These are phyloP conservation scores for Chaetoceros tenuissimus DNA, from an alignment of 108 stramenopile genomes.

Conservation along the genomic window DNA sequence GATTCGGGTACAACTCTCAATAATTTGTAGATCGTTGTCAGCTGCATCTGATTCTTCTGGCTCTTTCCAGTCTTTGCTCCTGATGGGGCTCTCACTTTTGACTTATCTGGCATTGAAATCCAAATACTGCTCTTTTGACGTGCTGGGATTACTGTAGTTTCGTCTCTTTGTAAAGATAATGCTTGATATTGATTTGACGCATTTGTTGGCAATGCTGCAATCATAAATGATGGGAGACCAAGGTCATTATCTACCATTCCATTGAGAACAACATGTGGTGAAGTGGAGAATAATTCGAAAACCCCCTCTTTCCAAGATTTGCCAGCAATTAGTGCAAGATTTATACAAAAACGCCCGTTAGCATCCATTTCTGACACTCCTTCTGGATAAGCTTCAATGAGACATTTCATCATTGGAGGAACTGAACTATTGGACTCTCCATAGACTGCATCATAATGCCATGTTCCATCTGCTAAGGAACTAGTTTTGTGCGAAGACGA, in stretches of 20 bases:
- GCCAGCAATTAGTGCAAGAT: constrained; percentile 10
- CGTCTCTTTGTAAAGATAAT: too few relatives aligned
- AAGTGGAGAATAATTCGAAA: background rate
- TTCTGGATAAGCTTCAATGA: constrained; percentile 21
- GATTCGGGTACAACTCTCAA: constrained; percentile 7
- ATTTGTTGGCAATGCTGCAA: constrained; percentile 5
- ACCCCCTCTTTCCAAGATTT: constrained; percentile 4
- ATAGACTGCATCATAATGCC: too few relatives aligned
- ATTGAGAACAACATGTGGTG: background rate
- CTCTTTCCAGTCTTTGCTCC: background rate
- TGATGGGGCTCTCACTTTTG: constrained; percentile 1
- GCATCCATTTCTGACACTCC: constrained; percentile 1
- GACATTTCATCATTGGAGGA: constrained; percentile 5
- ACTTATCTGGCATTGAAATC: background rate
- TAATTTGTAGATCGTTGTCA: constrained; percentile 6
- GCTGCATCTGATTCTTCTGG: background rate
- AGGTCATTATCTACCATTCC: background rate
- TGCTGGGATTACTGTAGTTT: too few relatives aligned
- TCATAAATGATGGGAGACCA: constrained; percentile 3
- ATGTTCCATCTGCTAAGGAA: background rate
- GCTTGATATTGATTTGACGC: too few relatives aligned
- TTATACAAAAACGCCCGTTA: constrained; percentile 1
- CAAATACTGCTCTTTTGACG: constrained; percentile 1
- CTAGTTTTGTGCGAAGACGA: background rate
- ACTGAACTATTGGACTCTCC: background rate